phyloP scores from a whole-genome alignment of 495 filamentous ascomycete genomes.

The Echria macrotheca region DNA sequence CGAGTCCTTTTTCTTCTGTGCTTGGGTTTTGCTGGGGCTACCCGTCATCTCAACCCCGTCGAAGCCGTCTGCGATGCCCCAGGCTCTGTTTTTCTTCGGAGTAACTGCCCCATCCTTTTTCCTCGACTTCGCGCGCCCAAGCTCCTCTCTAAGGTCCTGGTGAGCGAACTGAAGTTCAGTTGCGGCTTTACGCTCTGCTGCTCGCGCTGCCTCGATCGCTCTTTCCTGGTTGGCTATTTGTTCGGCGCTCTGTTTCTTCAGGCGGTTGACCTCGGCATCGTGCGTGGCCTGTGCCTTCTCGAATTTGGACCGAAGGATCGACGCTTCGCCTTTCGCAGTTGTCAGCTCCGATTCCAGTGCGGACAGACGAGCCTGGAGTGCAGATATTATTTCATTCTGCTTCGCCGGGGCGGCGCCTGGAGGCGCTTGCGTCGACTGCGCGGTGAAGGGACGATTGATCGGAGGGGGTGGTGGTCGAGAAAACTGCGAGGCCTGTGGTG shows the following conservation, averaged over 20 bases:
- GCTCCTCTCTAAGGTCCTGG: constrained; percentile 45
- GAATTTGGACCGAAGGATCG: constrained; percentile 48
- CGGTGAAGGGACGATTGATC: constrained; percentile 10
- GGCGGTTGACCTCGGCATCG: constrained; percentile 40
- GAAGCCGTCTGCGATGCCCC: constrained; percentile 47
- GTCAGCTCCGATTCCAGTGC: constrained; percentile 40
- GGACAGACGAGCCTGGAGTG: constrained; percentile 28
- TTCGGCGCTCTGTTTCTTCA: constrained; percentile 43
- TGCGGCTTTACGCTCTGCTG: constrained; percentile 38
- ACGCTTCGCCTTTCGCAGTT: constrained; percentile 44
- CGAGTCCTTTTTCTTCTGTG: constrained; percentile 28
- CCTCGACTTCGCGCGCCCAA: constrained; percentile 35
- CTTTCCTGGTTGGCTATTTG: constrained; percentile 42
- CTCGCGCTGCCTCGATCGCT: constrained; percentile 38
- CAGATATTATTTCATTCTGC: constrained; percentile 21
- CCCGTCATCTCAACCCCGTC: constrained; percentile 46
- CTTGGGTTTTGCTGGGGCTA: constrained; percentile 38
- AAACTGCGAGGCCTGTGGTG: constrained; percentile 23
- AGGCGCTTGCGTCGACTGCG: constrained; percentile 14
- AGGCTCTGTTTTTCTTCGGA: constrained; percentile 43
- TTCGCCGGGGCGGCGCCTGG: constrained; percentile 5
- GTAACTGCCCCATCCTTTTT: constrained; percentile 36
- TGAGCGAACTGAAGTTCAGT: constrained; percentile 50
- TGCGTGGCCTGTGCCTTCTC: constrained; percentile 33
- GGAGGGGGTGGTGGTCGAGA: constrained; percentile 13